Conservation (phyloP, 208 protist species). For the Lotmaria passim region DNA sequence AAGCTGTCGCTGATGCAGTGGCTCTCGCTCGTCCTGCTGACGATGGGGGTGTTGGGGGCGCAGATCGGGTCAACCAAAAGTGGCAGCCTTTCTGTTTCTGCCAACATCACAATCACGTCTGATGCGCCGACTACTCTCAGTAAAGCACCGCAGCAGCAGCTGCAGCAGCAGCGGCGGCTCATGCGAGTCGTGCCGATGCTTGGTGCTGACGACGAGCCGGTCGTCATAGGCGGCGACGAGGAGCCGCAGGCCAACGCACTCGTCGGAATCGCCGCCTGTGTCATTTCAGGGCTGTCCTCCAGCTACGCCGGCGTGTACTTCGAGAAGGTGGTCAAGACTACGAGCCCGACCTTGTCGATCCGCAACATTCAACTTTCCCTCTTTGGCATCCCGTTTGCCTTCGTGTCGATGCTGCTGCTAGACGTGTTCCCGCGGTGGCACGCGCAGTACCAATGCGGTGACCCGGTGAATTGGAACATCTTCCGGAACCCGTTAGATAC, state of each 20-base stretch:
- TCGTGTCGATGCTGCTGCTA: slow-evolving; percentile 61
- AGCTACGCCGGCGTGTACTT: slow-evolving; percentile 88
- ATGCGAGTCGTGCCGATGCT: slow-evolving; percentile 1
- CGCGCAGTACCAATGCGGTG: slow-evolving; percentile 17
- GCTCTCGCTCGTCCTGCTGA: slow-evolving; percentile 58
- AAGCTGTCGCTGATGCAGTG: slow-evolving; percentile 69
- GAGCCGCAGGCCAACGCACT: slow-evolving; percentile 29
- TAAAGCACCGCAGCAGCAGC: not conserved
- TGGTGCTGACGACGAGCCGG: not conserved
- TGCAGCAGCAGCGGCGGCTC: not conserved
- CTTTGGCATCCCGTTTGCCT: slow-evolving; percentile 73
- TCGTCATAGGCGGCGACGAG: not conserved
- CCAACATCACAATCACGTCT: not conserved
- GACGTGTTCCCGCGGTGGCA: slow-evolving; percentile 61
- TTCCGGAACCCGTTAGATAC: slow-evolving; percentile 8
- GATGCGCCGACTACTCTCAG: not conserved
- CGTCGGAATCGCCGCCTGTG: slow-evolving; percentile 58
- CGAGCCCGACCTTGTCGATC: slow-evolving; percentile 63
- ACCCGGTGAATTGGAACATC: slow-evolving; percentile 44
- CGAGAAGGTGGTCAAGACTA: slow-evolving; percentile 84
- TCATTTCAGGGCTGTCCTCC: slow-evolving; percentile 69
- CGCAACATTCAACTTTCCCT: slow-evolving; percentile 86
- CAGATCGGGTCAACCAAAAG: slow-evolving; percentile 32
- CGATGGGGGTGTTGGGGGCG: slow-evolving; percentile 64
- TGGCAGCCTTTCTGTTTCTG: not conserved